Base-by-base conservation (phyloP, 495 filamentous ascomycete genomes). In the Talaromyces liani region DNA sequence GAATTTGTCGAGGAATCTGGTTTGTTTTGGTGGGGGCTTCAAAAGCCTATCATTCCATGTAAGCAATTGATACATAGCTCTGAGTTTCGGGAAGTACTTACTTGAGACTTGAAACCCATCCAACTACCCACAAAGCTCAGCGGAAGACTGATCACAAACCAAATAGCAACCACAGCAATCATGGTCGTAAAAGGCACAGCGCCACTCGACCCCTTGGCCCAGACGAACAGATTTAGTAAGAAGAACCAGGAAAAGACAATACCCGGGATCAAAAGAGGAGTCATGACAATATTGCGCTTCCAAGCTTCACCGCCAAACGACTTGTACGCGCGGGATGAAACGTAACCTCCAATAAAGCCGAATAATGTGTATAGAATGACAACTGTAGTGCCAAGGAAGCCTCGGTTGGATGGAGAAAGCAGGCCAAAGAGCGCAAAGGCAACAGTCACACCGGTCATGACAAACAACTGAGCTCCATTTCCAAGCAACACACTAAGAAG, bases 141-240 rank as follows among this genome's bases (percentile, higher is more conserved):
- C 6, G 94, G 95, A 9, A 97, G 88, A 61, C 89, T 93, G 72
- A 98, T 95, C 70, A 96, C 69, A 74, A 98, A 98, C 94, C 94
- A 98, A 72, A 98, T 96, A 63, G 85, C 79, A 24, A 98, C 80
- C 62, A 98, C 85, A 51, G 95, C 87, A 53, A 98, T 82, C 94
- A 98, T 98, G 6, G 94, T 98, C 18, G 88, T 90, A 74, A 98
- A 96, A 0, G 94, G 94, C 6, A 98, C 94, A 31, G 94, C 94
- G 25, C 95, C 94, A 53, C 91, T 93, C 4, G 92, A 93, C 53
- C 85, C 77, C 68, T 94, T 89, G 41, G 88, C 92, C 90, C 94
- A 97, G 27, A 98, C 85, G 79, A 98, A 97, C 31, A 98, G 82
- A 76, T 98, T 93, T 61, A 98, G 87, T 16, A 96, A 76, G 84